A percentile compares a stretch with the other conserved stretches of the same genome.
These are phyloP conservation scores for Neonectria magnoliae DNA, from an alignment of 2,329 filamentous ascomycete species.

Conservation along the genomic window DNA sequence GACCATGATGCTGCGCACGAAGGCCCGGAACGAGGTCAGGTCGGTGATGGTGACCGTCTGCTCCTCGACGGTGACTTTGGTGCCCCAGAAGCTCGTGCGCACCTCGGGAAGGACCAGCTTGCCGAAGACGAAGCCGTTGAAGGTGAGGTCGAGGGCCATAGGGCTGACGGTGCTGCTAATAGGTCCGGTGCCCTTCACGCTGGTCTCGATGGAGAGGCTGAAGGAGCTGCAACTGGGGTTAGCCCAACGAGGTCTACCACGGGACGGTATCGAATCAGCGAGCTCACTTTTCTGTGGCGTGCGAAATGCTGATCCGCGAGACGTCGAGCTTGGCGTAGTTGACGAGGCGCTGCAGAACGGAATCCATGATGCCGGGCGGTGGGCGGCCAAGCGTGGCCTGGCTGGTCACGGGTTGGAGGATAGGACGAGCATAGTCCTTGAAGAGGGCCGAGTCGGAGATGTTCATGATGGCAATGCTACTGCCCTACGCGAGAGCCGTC, in stretches of 20 bases:
- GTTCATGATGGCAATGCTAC: constrained; percentile 31
- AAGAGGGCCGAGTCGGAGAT: constrained; percentile 40
- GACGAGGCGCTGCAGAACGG: constrained; percentile 44
- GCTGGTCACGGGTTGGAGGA: constrained; percentile 24
- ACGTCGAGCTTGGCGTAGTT: constrained; percentile 43
- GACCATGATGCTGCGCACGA: constrained; percentile 45
- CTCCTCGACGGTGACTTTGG: constrained; percentile 39
- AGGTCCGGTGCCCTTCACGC: constrained; percentile 44
- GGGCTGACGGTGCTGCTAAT: constrained; percentile 45
- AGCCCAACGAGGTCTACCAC: neutral
- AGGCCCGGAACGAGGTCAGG: constrained; percentile 42
- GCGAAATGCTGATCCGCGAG: constrained; percentile 43
- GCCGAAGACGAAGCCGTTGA: constrained; percentile 43
- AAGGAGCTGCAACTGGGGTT: constrained; percentile 41
- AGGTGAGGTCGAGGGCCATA: constrained; percentile 45
- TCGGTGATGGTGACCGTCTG: constrained; percentile 45
- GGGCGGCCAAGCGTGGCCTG: constrained; percentile 11
- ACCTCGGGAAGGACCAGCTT: constrained; percentile 45
- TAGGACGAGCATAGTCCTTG: constrained; percentile 37
- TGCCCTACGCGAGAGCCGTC: neutral
- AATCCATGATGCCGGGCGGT: constrained; percentile 37
- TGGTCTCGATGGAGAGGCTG: constrained; percentile 42
- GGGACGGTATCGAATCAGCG: neutral
- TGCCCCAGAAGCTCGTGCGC: constrained; percentile 42
- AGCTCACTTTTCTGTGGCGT: constrained; percentile 45